These are phyloP conservation scores for barley (Hordeum vulgare) DNA, from an alignment of 176 grass and related monocot species.

Conservation along the genomic window DNA sequence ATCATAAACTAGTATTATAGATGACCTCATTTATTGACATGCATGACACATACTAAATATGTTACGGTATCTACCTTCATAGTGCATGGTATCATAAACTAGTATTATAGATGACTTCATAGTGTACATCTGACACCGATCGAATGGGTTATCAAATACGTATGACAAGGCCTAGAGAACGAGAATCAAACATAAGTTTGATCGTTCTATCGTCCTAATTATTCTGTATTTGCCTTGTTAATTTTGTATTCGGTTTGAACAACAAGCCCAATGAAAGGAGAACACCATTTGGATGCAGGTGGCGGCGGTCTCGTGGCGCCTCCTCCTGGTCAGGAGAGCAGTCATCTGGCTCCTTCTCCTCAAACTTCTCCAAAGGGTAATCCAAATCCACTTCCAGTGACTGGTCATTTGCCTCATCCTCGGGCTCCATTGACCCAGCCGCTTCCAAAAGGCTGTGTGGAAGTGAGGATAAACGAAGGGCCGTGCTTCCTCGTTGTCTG, in stretches of 20 bases:
- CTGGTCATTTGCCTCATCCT: neutral
- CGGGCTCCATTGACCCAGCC: neutral
- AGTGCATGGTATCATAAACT: too few relatives aligned
- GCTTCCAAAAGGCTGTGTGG: neutral
- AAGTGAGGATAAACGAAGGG: neutral
- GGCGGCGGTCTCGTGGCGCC: neutral
- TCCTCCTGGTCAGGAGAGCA: neutral
- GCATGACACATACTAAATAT: too few relatives aligned
- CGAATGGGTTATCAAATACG: neutral
- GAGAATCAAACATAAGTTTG: too few relatives aligned
- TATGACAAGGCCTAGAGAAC: neutral
- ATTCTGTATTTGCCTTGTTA: neutral
- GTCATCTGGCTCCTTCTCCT: neutral
- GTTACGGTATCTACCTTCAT: too few relatives aligned
- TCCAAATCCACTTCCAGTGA: neutral
- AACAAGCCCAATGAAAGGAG: neutral
- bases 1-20: too few relatives aligned
- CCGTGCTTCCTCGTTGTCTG: neutral
- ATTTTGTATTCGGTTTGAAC: neutral
- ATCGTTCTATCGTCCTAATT: neutral
- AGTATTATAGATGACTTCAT: too few relatives aligned
- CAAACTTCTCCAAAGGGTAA: neutral
- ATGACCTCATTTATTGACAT: too few relatives aligned
- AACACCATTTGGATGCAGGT: neutral
- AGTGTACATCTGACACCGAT: too few relatives aligned